Evolutionary conservation across 2,329 filamentous ascomycete genomes (phyloP), one percentile per base, ranked within the genome.

Genomic region (Aspergillus neotritici): DNA sequence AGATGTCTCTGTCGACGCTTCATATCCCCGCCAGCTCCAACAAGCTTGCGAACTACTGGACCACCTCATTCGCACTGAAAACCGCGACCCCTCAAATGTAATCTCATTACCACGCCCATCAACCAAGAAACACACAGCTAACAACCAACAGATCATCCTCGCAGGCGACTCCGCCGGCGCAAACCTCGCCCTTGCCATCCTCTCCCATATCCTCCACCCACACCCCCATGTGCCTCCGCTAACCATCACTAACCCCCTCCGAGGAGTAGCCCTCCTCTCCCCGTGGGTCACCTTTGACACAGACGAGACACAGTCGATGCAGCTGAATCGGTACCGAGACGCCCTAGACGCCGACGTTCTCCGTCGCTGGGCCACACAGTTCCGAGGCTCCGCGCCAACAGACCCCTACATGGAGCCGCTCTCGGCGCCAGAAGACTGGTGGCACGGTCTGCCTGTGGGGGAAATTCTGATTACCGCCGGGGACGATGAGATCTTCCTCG

Each of bases 11-110:
- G 9, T 30, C 4, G 17, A 34, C 12, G 42, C 42, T 15, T 33
- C 30, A 4, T 44, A 44, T 16, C 42, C 42, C n/a, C 37, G 42
- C 14, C 42, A 44, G 15, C 31, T 44, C n/a, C 37, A 44, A 11
- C 42, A 44, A 32, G 42, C 42, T 9, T 35, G 15, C 2, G 13
- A 13, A 2, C 32, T 44, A 12, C 37, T 44, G 17, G 16, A 39
- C 10, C 25, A 44, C 30, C 25, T 38, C 12, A 10, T 44, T 10
- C 29, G 30, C 9, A 33, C 28, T 5, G 12, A 31, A 11, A 13
- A 16, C 4, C 25, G 28, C 28, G 11, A 25, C 4, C 15, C 43
- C 12, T 40, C 28, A 13, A 16, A 45, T 4, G 43, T 45, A 16
- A 36, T 9, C 2, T 25, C n/a, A 25, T 25, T 8, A 25, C 5